These are phyloP conservation scores for Cryptococcus neoformans DNA, from an alignment of 1,284 basidiomycete genomes.

Conservation along the genomic window DNA sequence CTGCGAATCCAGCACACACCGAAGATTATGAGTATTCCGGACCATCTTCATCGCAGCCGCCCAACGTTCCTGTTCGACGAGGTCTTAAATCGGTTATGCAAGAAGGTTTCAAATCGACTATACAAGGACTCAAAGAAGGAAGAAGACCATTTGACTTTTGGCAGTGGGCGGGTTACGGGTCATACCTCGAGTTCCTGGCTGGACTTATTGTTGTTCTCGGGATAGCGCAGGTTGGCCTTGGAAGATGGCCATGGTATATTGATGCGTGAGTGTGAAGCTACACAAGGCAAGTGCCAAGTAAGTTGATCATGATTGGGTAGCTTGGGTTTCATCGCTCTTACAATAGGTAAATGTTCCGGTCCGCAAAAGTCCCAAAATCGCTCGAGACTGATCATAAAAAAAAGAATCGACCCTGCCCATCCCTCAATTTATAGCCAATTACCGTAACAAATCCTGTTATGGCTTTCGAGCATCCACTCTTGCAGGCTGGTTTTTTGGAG, in stretches of 20 bases:
- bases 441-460: conserved; percentile 50
- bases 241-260: conserved; percentile 45
- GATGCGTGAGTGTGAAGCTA: conserved; percentile 15
- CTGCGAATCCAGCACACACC: too few species aligned
- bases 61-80: too few species aligned
- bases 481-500: conserved; percentile 50
- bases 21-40: too few species aligned
- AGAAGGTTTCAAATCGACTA: background rate
- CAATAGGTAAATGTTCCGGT: conserved; percentile 42
- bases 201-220: conserved; percentile 48
- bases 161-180: conserved; percentile 49
- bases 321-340: conserved; percentile 54
- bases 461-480: conserved; percentile 53
- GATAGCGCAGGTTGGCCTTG: conserved; percentile 39
- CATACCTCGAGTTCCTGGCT: conserved; percentile 53
- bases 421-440: conserved; percentile 54
- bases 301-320: conserved; percentile 4
- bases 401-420: conserved; percentile 54
- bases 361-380: too few species aligned
- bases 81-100: too few species aligned
- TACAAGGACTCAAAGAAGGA: background rate
- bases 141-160: conserved; percentile 51
- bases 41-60: too few species aligned
- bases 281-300: too few species aligned
- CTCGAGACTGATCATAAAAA: background rate